Conservation (phyloP, 2,329 filamentous ascomycete species). For the Calonectria henricotiae region DNA sequence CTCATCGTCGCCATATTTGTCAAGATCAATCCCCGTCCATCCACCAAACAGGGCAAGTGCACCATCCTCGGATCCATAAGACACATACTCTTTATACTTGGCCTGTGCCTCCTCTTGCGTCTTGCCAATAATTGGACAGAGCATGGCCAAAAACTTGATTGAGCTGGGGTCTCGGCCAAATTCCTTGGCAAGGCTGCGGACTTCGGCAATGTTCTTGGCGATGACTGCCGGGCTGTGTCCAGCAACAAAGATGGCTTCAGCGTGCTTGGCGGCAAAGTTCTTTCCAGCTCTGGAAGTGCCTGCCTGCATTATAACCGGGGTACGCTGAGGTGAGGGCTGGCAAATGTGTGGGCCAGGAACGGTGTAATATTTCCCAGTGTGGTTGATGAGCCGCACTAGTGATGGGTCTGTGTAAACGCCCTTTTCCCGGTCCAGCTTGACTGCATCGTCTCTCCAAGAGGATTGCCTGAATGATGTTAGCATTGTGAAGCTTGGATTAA, state of each 20-base stretch:
- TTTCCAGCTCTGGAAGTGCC: constrained; percentile 73
- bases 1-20: constrained; percentile 74
- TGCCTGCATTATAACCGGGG: constrained; percentile 76
- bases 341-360: constrained; percentile 75
- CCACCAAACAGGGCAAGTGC: constrained; percentile 77
- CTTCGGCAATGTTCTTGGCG: constrained; percentile 71
- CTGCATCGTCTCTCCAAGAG: constrained; percentile 75
- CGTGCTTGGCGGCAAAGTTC: constrained; percentile 76
- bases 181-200: constrained; percentile 67
- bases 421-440: constrained; percentile 69
- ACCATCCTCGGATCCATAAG: constrained; percentile 74
- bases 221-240: constrained; percentile 72
- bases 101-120: constrained; percentile 73
- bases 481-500: neutral
- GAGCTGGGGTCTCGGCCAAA: constrained; percentile 68
- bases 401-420: constrained; percentile 63
- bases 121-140: constrained; percentile 73
- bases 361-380: constrained; percentile 73
- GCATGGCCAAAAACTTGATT: constrained; percentile 75
- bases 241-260: constrained; percentile 76
- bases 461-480: constrained; percentile 53
- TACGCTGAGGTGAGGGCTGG: constrained; percentile 75
- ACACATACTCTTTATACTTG: constrained; percentile 68
- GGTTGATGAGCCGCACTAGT: constrained; percentile 75
- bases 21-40: constrained; percentile 78